phyloP scores from a whole-genome alignment of 345 rosid species.

The Brassica cretica region DNA sequence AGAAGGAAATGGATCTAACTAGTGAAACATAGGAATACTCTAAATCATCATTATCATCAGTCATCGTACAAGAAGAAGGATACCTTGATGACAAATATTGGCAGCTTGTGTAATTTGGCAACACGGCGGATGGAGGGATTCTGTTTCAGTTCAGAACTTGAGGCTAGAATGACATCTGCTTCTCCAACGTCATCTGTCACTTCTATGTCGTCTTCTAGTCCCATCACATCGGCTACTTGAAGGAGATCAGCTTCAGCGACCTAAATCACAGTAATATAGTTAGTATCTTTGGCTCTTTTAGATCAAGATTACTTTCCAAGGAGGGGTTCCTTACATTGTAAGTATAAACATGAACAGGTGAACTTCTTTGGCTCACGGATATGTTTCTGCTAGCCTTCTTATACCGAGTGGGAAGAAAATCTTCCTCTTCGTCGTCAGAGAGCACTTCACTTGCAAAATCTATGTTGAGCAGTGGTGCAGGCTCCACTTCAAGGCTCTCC shows the following conservation, averaged over 20 bases:
- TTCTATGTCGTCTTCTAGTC: conserved; percentile 71
- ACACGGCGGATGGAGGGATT: conserved; percentile 50
- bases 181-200: conserved; percentile 77
- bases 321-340: conserved; percentile 58
- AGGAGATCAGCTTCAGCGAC: conserved; percentile 82
- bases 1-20: neutral
- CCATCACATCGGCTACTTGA: conserved; percentile 91
- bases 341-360: conserved; percentile 64
- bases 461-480: conserved; percentile 39
- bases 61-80: neutral
- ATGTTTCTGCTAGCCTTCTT: conserved; percentile 41
- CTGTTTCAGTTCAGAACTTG: neutral
- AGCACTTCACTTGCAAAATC: conserved; percentile 41
- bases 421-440: conserved; percentile 65
- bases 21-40: neutral
- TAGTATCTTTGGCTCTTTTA: conserved; percentile 7
- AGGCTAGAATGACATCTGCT: conserved; percentile 50
- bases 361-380: conserved; percentile 46
- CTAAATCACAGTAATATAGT: conserved; percentile 40
- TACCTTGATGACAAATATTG: conserved; percentile 83
- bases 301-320: neutral
- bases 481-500: conserved; percentile 45
- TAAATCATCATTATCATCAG: conserved; percentile 4
- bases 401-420: conserved; percentile 34
- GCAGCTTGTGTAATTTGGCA: conserved; percentile 80